Conservation (phyloP, 2,329 filamentous ascomycete species). For the Penicillium sp. region DNA sequence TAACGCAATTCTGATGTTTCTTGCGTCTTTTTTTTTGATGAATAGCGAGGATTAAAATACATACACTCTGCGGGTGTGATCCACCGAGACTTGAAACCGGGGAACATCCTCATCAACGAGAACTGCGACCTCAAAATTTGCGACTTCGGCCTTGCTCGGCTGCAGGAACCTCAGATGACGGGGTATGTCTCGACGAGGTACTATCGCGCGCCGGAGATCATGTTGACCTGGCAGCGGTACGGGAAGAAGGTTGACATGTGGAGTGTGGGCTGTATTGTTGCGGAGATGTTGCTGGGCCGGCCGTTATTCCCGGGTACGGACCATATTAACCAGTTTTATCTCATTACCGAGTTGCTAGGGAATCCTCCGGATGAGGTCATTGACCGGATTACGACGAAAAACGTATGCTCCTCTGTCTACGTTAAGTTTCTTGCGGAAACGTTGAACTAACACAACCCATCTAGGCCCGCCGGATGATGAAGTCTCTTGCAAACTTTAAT, state of each 20-base stretch:
- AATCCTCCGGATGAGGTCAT: conserved; percentile 98
- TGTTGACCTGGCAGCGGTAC: conserved; percentile 99
- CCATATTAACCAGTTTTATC: conserved; percentile 99
- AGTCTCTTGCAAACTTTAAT: conserved; percentile 92
- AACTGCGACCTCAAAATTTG: conserved; percentile 99
- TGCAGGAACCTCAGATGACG: conserved; percentile 99
- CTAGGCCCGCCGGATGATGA: conserved; percentile 92
- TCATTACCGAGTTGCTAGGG: conserved; percentile 96
- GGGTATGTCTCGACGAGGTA: conserved; percentile 98
- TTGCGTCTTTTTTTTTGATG: conserved; percentile 50
- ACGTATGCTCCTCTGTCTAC: conserved; percentile 58
- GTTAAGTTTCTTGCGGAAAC: neutral
- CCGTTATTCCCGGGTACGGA: conserved; percentile 98
- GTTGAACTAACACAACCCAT: neutral
- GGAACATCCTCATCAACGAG: conserved; percentile 99
- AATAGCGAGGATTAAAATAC: conserved; percentile 93
- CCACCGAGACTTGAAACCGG: conserved; percentile 95
- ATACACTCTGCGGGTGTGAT: conserved; percentile 98
- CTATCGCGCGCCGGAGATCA: conserved; percentile 98
- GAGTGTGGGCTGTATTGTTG: conserved; percentile 99
- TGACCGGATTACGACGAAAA: conserved; percentile 97
- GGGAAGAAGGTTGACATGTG: conserved; percentile 99
- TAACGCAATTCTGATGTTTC: conserved; percentile 1
- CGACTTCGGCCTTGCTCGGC: conserved; percentile 95
- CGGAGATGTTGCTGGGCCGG: conserved; percentile 98